Percentiles rank a stretch among this genome's conserved stretches.
Conservation (phyloP, 1,139 yeast genomes). For the Zhuliangozyma blackwelliae region DNA sequence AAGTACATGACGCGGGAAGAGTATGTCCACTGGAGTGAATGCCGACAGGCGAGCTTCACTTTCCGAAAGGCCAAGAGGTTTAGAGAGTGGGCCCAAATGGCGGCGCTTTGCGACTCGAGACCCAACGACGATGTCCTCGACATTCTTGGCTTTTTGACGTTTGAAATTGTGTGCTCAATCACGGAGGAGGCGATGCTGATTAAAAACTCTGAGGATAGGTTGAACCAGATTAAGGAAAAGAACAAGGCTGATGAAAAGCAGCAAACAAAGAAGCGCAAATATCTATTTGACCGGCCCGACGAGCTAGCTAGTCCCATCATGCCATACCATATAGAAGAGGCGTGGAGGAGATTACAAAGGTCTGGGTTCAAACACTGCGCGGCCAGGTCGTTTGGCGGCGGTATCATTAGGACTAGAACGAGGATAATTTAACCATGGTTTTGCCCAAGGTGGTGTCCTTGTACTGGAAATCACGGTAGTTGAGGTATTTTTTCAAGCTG, state of each 20-base stretch:
- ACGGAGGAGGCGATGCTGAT: slow-evolving; percentile 89
- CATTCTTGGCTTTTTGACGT: slow-evolving; percentile 89
- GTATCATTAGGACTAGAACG: slow-evolving; percentile 45
- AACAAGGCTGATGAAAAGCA: slow-evolving; percentile 18
- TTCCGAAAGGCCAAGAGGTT: slow-evolving; percentile 89
- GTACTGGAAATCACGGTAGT: slow-evolving; percentile 36
- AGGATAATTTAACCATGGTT: slow-evolving; percentile 28
- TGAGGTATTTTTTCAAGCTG: slow-evolving; percentile 26
- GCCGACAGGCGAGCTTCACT: slow-evolving; percentile 96
- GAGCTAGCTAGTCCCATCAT: slow-evolving; percentile 78
- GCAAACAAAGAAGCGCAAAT: slow-evolving; percentile 44
- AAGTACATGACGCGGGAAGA: slow-evolving; percentile 93
- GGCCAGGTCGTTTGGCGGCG: slow-evolving; percentile 73
- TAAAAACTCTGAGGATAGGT: slow-evolving; percentile 61
- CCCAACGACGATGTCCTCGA: slow-evolving; percentile 97
- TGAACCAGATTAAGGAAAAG: slow-evolving; percentile 30
- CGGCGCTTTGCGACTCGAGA: slow-evolving; percentile 79
- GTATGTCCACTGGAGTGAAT: slow-evolving; percentile 98
- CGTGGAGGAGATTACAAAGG: slow-evolving; percentile 79
- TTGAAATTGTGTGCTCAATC: slow-evolving; percentile 91
- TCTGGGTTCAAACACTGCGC: slow-evolving; percentile 61
- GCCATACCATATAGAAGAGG: slow-evolving; percentile 85
- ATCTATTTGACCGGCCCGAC: slow-evolving; percentile 87
- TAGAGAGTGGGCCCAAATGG: slow-evolving; percentile 93
- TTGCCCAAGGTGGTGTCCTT: slow-evolving; percentile 10